Conservation (phyloP, 345 rosid genomes). For the Iberis pinnata region DNA sequence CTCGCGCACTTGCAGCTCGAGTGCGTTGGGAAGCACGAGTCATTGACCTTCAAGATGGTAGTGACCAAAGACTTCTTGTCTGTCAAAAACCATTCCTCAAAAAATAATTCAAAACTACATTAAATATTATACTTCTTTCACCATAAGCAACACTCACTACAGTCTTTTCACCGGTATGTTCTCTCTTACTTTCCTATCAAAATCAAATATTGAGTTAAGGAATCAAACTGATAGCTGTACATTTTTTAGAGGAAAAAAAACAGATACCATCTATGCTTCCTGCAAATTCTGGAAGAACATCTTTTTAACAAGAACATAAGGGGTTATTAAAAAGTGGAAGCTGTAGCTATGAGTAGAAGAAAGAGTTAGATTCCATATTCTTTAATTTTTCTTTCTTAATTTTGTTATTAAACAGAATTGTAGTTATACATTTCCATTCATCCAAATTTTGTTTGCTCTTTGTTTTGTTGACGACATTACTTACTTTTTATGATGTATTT, state of each 20-base stretch:
- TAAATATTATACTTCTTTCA: slow-evolving; percentile 4
- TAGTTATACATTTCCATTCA: slow-evolving; percentile 23
- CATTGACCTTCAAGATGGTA: slow-evolving; percentile 88
- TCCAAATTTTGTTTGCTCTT: slow-evolving; percentile 24
- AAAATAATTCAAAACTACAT: slow-evolving; percentile 41
- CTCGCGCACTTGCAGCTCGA: slow-evolving; percentile 62
- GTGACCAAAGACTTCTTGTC: slow-evolving; percentile 90
- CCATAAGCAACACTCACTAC: slow-evolving; percentile 25
- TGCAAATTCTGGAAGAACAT: slow-evolving; percentile 18
- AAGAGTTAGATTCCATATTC: slow-evolving; percentile 29
- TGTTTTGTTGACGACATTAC: slow-evolving; percentile 19
- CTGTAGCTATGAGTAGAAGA: slow-evolving; percentile 29
- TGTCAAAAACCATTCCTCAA: slow-evolving; percentile 85
- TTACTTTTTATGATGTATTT: no score
- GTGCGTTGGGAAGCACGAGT: slow-evolving; percentile 98
- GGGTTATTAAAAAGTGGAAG: slow-evolving; percentile 27
- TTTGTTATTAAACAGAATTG: slow-evolving; percentile 15
- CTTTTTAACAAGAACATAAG: slow-evolving; percentile 10
- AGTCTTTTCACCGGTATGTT: slow-evolving; percentile 22
- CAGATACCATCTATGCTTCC: slow-evolving; percentile 19
- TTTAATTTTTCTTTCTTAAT: slow-evolving; percentile 21
- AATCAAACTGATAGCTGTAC: not conserved
- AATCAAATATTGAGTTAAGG: not conserved
- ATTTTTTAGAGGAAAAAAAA: not conserved
- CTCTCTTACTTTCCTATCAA: not conserved